Conservation (phyloP, 2,329 filamentous ascomycete species). For the Phoma sp. region DNA sequence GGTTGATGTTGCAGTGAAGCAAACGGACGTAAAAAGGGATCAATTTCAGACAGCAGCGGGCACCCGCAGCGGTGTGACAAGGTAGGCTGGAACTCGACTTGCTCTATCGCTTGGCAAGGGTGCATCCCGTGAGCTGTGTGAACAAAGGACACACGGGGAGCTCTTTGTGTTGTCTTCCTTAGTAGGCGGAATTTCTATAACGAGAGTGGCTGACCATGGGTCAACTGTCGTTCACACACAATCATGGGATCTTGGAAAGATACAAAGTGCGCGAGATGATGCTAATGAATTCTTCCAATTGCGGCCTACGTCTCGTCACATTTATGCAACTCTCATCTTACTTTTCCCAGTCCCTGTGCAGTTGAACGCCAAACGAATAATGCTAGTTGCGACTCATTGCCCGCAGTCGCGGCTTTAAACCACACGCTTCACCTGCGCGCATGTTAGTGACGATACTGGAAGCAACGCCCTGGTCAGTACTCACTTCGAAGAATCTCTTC, state of each 20-base stretch:
- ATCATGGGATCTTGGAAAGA: not conserved
- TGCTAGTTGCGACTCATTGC: not conserved
- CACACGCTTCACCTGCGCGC: slow-evolving; percentile 40
- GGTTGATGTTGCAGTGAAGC: not conserved
- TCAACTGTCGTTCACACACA: not conserved
- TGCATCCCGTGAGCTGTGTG: not conserved
- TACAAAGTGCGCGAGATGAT: not conserved
- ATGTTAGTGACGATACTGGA: slow-evolving; percentile 24
- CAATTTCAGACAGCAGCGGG: not conserved
- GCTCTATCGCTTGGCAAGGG: too few relatives aligned
- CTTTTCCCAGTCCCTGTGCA: slow-evolving; percentile 9
- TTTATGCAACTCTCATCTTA: slow-evolving; percentile 1
- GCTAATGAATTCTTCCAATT: not conserved
- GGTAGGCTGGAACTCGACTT: not conserved
- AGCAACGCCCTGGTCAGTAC: not conserved
- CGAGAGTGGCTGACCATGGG: not conserved
- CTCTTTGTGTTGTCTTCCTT: not conserved
- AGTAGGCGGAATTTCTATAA: not conserved
- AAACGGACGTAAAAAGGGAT: too few relatives aligned
- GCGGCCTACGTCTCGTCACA: not conserved
- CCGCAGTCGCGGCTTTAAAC: slow-evolving; percentile 23
- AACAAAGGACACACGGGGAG: not conserved
- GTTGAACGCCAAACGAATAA: slow-evolving; percentile 29
- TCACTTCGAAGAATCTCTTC: slow-evolving; percentile 93
- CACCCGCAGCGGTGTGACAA: not conserved